Base-by-base conservation (phyloP, 208 protist species). In the Herpetomonas samuelpessoai region DNA sequence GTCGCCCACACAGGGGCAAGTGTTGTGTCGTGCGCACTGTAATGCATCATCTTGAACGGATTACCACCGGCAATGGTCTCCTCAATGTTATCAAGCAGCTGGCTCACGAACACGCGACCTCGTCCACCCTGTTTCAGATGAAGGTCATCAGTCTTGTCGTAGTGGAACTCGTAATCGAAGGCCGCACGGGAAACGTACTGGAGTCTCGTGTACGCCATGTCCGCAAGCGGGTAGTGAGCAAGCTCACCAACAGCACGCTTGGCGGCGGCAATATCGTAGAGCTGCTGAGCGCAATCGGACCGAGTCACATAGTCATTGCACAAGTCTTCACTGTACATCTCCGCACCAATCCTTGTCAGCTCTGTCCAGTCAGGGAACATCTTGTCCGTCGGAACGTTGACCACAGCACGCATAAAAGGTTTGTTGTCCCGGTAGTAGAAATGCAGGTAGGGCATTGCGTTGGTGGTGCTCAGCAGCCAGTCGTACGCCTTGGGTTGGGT, bases 21-120 rank as follows among this genome's bases (percentile, higher is more conserved):
- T 6, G 74, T 74, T 2, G 68, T 81, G 61, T 88, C 76, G 55
- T 85, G 77, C 14, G 73, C 69, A 54, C 74, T 82, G 76, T 88
- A 88, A 55, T 88, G 52, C 48, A 53, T 59, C 54, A 75, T 61
- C 49, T 51, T 62, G 46, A 57, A 75, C 27, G 29, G 24, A 16
- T 22, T 63, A 10, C 51, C 35, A 18, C 46, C 65, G n/a, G 21
- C 16, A 18, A 58, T 16, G 35, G 49, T 25, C 12, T 28, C 10
- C 29, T 63, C 2, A 16, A 66, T 48, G 57, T 81, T 75, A 2
- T 21, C 3, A 1, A 81, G 21, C 10, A 69, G 41, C 52, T 72
- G 28, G 3, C 64, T 26, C 44, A 39, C 53, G 25, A 81, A 49
- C 22, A 22, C 26, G 9, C 64, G 74, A 3, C 74, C 74, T 35